Evolutionary conservation across 306 rosid species (phyloP).

Genomic region (Ziziphus jujuba): DNA sequence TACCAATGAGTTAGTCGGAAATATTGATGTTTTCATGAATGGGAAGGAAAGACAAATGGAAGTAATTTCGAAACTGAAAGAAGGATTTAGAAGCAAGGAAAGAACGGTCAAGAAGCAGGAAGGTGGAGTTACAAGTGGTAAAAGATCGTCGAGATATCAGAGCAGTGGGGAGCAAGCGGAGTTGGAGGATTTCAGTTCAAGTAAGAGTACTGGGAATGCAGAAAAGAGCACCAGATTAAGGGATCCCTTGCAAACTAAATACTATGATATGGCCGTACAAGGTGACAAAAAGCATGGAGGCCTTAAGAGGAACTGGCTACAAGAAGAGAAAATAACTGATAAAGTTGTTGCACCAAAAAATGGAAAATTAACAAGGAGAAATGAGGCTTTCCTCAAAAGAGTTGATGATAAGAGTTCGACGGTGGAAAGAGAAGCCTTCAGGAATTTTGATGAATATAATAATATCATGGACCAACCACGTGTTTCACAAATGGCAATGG

Average conservation of each 20-base stretch:
- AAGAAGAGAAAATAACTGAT: conserved; percentile 30
- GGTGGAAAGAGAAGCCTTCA: conserved; percentile 81
- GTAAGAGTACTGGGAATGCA: conserved; percentile 21
- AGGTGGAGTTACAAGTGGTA: conserved; percentile 25
- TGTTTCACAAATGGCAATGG: conserved; percentile 74
- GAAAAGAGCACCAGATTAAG: conserved; percentile 19
- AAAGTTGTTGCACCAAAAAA: conserved; percentile 22
- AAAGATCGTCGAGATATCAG: conserved; percentile 26
- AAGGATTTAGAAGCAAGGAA: conserved; percentile 29
- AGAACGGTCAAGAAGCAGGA: conserved; percentile 29
- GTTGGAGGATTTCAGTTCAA: conserved; percentile 18
- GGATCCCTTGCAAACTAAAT: conserved; percentile 9
- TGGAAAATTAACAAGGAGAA: conserved; percentile 34
- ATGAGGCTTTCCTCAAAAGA: conserved; percentile 25
- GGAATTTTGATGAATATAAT: conserved; percentile 51
- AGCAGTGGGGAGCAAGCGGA: conserved; percentile 28
- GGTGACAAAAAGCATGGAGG: conserved; percentile 13
- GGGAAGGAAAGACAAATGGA: conserved; percentile 28
- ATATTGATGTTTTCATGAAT: conserved; percentile 3
- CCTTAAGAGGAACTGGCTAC: conserved; percentile 27
- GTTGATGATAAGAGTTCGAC: conserved; percentile 37
- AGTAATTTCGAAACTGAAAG: conserved; percentile 23
- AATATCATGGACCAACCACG: conserved; percentile 44
- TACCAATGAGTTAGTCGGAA: conserved; percentile 22
- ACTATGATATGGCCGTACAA: conserved; percentile 9